Base-by-base conservation (phyloP, 1,139 yeast genomes). In the Zhuliangozyma parablackwelliae region DNA sequence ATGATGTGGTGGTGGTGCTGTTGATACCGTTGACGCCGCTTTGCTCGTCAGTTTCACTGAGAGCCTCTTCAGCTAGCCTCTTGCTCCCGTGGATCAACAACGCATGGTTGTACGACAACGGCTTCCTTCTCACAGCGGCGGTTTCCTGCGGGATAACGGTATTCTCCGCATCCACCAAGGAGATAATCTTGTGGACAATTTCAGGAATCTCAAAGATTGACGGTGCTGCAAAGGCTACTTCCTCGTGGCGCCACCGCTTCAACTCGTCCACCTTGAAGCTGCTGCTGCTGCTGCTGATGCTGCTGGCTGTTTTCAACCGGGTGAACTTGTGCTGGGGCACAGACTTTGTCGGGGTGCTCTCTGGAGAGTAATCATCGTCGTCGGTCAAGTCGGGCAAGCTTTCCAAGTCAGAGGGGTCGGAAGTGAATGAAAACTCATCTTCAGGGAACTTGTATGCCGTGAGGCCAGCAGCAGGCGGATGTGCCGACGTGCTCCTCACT, bases 151-250 rank as follows among this genome's bases (percentile, higher is more conserved):
- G 88, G 12, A 79, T 64, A 5, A 57, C 55, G 6, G 76, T 63
- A 37, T 51, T 56, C 42, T 62, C 68, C 27, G 63, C 61, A 33
- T 83, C 86, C 10, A 86, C 80, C 54, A 66, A 77, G 21, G 67
- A 63, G 23, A 88, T 51, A 11, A 89, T 84, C 41, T 70, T 67
- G 45, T 71, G 61, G 13, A 88, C 67, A 39, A 89, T 81, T 56
- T 89, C 96, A 0, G 96, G 96, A 13, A 83, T 79, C 36, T 69
- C 69, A 51, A 88, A 82, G 6, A 88, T 82, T 20, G 65, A 62
- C 39, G 72, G 76, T 12, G 28, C 16, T 16, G 16, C 16, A 16
- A 16, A 16, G 4, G 16, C 16, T 3, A 16, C 16, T 4, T 16
- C 16, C 16, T 16, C 16, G 16, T 16, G 16, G 4, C 16, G 4